phyloP scores from a whole-genome alignment of 495 filamentous ascomycete genomes.

The Filosporella fistucella region DNA sequence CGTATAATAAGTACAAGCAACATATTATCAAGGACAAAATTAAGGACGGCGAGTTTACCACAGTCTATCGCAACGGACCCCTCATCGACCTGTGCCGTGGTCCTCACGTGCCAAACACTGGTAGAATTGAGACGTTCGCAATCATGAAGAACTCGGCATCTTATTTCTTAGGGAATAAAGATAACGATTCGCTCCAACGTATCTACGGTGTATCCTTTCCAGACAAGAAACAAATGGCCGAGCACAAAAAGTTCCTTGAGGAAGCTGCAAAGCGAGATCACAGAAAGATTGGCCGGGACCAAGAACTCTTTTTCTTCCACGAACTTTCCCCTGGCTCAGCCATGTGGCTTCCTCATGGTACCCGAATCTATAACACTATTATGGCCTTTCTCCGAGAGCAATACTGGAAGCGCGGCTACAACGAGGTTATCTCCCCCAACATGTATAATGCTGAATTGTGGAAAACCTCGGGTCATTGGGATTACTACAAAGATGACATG shows the following conservation, averaged over 20 bases:
- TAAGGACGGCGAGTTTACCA: conserved; percentile 79
- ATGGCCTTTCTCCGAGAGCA: conserved; percentile 74
- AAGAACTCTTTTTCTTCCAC: conserved; percentile 96
- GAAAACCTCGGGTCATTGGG: conserved; percentile 94
- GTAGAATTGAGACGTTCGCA: conserved; percentile 86
- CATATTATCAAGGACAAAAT: conserved; percentile 94
- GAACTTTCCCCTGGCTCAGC: conserved; percentile 86
- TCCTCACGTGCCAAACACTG: conserved; percentile 88
- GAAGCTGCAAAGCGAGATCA: conserved; percentile 97
- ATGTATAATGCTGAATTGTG: conserved; percentile 90
- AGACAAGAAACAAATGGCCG: conserved; percentile 88
- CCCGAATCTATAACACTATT: conserved; percentile 85
- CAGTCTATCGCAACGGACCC: conserved; percentile 84
- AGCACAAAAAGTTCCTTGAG: conserved; percentile 88
- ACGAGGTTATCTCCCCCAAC: conserved; percentile 93
- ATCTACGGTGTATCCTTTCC: conserved; percentile 97
- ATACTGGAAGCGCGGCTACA: conserved; percentile 91
- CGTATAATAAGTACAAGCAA: conserved; percentile 93
- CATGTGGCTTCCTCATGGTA: conserved; percentile 91
- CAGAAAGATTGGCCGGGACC: conserved; percentile 82
- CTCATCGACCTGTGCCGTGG: conserved; percentile 77
- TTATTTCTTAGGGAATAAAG: conserved; percentile 91
- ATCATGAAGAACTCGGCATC: conserved; percentile 94
- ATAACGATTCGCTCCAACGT: conserved; percentile 89
- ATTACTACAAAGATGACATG: conserved; percentile 96